Conservation (phyloP, 2,329 filamentous ascomycete genomes). For the Apiospora aurea region DNA sequence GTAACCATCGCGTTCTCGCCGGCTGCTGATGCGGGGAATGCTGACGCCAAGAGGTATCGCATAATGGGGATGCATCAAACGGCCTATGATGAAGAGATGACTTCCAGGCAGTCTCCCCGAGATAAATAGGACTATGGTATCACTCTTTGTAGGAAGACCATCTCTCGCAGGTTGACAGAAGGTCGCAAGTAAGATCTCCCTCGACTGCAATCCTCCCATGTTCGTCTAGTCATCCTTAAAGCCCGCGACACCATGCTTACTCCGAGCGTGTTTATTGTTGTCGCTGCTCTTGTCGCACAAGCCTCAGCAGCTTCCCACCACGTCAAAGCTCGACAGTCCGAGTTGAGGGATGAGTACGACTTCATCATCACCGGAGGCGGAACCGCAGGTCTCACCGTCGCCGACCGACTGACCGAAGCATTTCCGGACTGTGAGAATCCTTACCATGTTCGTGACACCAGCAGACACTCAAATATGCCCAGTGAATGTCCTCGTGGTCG, state of each 20-base stretch:
- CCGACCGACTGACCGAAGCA: conserved; percentile 41
- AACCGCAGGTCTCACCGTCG: conserved; percentile 44
- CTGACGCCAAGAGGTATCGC: not conserved
- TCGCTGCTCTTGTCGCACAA: not conserved
- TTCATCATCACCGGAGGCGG: conserved; percentile 43
- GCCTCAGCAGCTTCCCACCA: not conserved
- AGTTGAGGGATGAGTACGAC: conserved; percentile 39
- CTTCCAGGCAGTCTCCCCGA: too few species aligned
- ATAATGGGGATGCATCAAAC: not conserved
- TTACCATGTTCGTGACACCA: not conserved
- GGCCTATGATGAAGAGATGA: too few species aligned
- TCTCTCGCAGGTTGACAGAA: too few species aligned
- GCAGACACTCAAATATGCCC: not conserved
- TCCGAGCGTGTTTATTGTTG: too few species aligned
- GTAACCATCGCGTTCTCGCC: too few species aligned
- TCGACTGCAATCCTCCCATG: too few species aligned
- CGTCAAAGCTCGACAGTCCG: conserved; percentile 34
- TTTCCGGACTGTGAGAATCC: conserved; percentile 36
- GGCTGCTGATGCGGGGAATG: not conserved
- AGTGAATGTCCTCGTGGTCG: conserved; percentile 34
- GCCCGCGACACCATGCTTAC: too few species aligned
- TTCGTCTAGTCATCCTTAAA: too few species aligned
- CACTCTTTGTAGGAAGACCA: too few species aligned
- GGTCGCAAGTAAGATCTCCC: too few species aligned
- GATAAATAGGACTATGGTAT: too few species aligned